Evolutionary conservation across 805 yeast genomes (phyloP).

Genomic region (Priceomyces medius): DNA sequence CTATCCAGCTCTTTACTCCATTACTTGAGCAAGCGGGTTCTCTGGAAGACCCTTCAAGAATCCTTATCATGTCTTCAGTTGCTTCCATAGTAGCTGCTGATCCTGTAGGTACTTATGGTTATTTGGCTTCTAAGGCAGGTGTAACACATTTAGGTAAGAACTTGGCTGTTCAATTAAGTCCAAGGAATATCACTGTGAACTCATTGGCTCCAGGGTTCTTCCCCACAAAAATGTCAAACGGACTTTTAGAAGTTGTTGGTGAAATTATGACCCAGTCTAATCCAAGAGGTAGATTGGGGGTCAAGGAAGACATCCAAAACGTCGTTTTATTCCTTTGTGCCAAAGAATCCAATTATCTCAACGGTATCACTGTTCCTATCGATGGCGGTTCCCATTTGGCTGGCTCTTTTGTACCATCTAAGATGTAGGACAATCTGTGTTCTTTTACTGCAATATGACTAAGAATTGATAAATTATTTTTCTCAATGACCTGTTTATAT

Average conservation of each 20-base stretch:
- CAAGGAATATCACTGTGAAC: conserved; percentile 65
- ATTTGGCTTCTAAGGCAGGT: conserved; percentile 73
- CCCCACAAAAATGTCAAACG: conserved; percentile 73
- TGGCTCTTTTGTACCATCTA: conserved; percentile 15
- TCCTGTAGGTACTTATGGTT: conserved; percentile 62
- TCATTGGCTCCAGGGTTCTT: conserved; percentile 75
- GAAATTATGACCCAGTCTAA: conserved; percentile 47
- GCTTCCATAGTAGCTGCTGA: conserved; percentile 49
- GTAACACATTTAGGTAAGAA: conserved; percentile 64
- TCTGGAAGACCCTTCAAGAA: conserved; percentile 58
- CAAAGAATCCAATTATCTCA: conserved; percentile 58
- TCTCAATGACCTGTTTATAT: too few relatives aligned
- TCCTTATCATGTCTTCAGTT: conserved; percentile 65
- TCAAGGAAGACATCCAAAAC: conserved; percentile 55
- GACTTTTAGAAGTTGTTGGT: conserved; percentile 52
- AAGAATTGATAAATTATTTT: too few relatives aligned
- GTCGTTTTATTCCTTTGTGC: conserved; percentile 54
- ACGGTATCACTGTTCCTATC: conserved; percentile 65
- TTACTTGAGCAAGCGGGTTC: conserved; percentile 52
- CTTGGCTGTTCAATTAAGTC: conserved; percentile 66
- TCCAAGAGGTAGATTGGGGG: conserved; percentile 66
- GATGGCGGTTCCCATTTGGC: conserved; percentile 66
- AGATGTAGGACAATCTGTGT: too few relatives aligned
- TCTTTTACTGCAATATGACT: too few relatives aligned
- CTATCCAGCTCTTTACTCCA: conserved; percentile 64